Evolutionary conservation across 2,329 filamentous ascomycete species (phyloP), one percentile per base, ranked within the genome.

Genomic region (Penicillium sp.): DNA sequence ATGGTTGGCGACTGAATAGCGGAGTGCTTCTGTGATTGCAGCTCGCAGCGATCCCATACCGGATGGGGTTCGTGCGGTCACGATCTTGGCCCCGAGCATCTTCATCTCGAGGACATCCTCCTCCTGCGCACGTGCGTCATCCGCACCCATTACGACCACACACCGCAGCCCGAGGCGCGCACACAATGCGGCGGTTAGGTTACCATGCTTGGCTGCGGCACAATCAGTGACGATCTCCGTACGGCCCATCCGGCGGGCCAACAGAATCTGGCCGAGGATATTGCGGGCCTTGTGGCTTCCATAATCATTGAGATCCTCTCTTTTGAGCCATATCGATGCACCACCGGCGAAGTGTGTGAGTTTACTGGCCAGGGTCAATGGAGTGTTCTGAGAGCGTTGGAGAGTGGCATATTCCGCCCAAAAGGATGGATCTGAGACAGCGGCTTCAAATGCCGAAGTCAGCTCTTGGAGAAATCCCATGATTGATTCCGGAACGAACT

Each of bases 401-500:
- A 59, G 59, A 14, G 52, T 59, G 48, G 54, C 54, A 51, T 62
- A 68, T 24, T 67, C 65, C 8, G 49, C 37, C 66, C 66, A 68
- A 54, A 68, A 68, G 1, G 54, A 50, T 21, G 65, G 55, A 36
- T 68, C 65, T 21, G 62, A 65, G 50, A 67, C 33, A 13, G 55
- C 60, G 34, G 54, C 39, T 52, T 67, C 61, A 39, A 68, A 68
- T 39, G 60, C 56, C 36, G 57, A 59, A 37, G 61, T 62, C 51
- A 68, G 61, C 48, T 64, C 60, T 43, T 58, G 53, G 6, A 68
- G 55, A 48, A 66, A 62, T 16, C 57, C 59, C 54, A 68, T 65
- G 31, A 67, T 63, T 2, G 66, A 62, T 62, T 68, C 66, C 39
- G 65, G 61, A 23, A 60, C 64, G 33, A 67, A 68, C 51, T 59